Evolutionary conservation across 768 basidiomycete genomes (phyloP), one percentile per base, ranked within the genome.

Genomic region (Leccinum subtestaceum): DNA sequence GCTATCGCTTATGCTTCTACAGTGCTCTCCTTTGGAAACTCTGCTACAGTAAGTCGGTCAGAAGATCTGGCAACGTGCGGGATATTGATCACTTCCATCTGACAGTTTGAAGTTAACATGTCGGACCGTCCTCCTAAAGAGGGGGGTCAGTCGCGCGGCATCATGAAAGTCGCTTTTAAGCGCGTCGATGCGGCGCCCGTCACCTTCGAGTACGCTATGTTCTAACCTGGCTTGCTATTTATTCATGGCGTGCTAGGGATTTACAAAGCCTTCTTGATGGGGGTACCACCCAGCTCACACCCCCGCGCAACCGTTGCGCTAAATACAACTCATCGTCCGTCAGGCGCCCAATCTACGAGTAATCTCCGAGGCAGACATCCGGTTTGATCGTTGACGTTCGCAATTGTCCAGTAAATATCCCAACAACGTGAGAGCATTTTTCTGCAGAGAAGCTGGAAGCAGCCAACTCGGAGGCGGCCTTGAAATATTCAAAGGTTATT

Each of bases 251-350:
- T 32, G 32, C 38, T 23, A 73, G 73, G 38, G 72, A 68, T 15
- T 64, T 73, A 5, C 65, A 62, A 27, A 34, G 19, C 13, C 69
- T 74, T 31, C 12, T 73, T 2, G 63, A 72, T 21, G 72, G 73
- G 1, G 55, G 21, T 2, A 63, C 62, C 3, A 65, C n/a, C 0
- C 67, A 70, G 6, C 46, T 72, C 27, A 73, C n/a, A 19, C 63
- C 53, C 53, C 31, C 63, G 72, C 25, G 72, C 75, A 4, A 40
- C 68, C 2, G 72, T 73, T 3, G 81, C 81, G 0, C 73, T 76
- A 0, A 84, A 56, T 84, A 0, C 82, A 84, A 48, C 67, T 84
- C 1, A 73, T 84, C 11, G 59, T 84, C 2, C 76, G 81, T 0
- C 82, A 84, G 54, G 75, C 69, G 0, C 74, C 77, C 0, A 83